These are phyloP conservation scores for Tuber brumale DNA, from an alignment of 495 filamentous ascomycete species.

Conservation along the genomic window DNA sequence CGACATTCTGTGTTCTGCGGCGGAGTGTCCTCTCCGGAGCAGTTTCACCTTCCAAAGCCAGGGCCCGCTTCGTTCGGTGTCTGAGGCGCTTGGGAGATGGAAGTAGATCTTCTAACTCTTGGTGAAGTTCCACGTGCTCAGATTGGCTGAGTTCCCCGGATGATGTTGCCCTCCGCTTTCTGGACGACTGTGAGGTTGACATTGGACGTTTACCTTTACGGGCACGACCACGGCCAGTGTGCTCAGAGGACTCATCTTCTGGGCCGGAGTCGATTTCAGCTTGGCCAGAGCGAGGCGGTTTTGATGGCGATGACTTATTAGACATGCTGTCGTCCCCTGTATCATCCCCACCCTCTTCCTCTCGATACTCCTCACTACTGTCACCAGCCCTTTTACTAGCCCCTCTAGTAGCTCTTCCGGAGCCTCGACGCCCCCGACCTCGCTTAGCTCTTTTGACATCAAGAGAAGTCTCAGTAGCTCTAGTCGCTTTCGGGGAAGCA, in stretches of 20 bases:
- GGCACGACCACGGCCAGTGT: conserved; percentile 22
- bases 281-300: conserved; percentile 25
- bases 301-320: conserved; percentile 18
- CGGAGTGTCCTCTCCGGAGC: conserved; percentile 48
- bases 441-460: not conserved
- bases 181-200: conserved; percentile 26
- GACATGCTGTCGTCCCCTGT: conserved; percentile 9
- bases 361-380: conserved; percentile 2
- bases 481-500: not conserved
- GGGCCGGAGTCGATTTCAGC: not conserved
- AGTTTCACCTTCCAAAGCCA: conserved; percentile 49
- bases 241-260: conserved; percentile 35
- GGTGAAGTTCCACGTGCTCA: conserved; percentile 73
- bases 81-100: conserved; percentile 51
- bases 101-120: conserved; percentile 66
- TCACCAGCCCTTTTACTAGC: not conserved
- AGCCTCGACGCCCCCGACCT: not conserved
- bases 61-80: conserved; percentile 49
- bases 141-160: conserved; percentile 62
- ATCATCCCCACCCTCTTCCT: conserved; percentile 1
- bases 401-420: not conserved
- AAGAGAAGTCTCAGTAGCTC: not conserved
- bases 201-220: conserved; percentile 30
- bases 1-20: conserved; percentile 52
- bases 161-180: conserved; percentile 37